Conservation (phyloP, 2,329 filamentous ascomycete genomes). For the Myriosclerotinia duriaeana region DNA sequence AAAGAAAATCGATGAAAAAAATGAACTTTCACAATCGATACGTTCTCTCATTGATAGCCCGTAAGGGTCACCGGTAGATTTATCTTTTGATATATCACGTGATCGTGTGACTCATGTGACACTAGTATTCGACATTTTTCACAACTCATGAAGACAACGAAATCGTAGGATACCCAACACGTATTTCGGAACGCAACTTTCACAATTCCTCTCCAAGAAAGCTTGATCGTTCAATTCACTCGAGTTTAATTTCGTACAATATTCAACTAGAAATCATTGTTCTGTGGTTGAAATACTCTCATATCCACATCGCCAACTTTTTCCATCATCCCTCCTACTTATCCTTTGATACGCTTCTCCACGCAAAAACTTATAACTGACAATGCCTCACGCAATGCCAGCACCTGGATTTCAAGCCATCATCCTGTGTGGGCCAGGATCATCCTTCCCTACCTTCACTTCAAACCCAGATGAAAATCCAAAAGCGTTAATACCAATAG, state of each 20-base stretch:
- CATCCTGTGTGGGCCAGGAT: constrained; percentile 79
- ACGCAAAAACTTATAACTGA: constrained; percentile 8
- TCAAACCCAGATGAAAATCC: constrained; percentile 77
- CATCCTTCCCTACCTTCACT: constrained; percentile 79
- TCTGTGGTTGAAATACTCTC: neutral
- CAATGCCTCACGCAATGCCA: constrained; percentile 77
- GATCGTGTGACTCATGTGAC: constrained; percentile 14
- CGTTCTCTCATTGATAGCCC: too few relatives aligned
- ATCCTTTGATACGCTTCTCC: neutral
- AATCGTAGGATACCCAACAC: neutral
- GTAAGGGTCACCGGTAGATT: too few relatives aligned
- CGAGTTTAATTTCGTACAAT: neutral
- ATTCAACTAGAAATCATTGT: neutral
- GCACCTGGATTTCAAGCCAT: constrained; percentile 77
- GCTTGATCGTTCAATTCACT: neutral
- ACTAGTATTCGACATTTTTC: constrained; percentile 15
- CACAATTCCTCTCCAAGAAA: neutral
- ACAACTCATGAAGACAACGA: neutral
- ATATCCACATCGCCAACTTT: neutral
- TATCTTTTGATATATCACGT: too few relatives aligned
- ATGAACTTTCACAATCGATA: too few relatives aligned
- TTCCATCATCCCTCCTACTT: neutral
- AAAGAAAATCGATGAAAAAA: too few relatives aligned
- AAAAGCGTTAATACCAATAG: constrained; percentile 78
- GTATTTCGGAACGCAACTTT: neutral